phyloP scores from a whole-genome alignment of 192 early-diverging fungal genomes.

The Linnemannia zychae region DNA sequence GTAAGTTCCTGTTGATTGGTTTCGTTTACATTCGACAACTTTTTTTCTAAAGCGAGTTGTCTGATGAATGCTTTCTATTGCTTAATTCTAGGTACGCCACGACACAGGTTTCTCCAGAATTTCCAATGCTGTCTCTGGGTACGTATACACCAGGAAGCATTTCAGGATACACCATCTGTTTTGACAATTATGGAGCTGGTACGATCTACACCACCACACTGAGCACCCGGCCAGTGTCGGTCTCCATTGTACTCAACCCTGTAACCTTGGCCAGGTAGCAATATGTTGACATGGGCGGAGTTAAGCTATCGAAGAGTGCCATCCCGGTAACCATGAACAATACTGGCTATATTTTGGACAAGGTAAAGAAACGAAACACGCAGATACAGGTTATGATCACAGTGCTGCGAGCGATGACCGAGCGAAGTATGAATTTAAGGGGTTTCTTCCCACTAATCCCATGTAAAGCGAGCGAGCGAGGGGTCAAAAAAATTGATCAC shows the following conservation, averaged over 20 bases:
- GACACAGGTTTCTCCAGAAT: not conserved
- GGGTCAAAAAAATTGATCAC: too few species aligned
- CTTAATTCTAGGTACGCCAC: constrained; percentile 6
- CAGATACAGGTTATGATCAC: too few species aligned
- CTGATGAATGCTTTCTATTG: not conserved
- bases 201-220: constrained; percentile 18
- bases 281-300: constrained; percentile 30
- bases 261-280: constrained; percentile 20
- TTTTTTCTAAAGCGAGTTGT: not conserved
- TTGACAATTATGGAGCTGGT: constrained; percentile 23
- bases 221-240: not conserved
- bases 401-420: too few species aligned
- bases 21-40: too few species aligned
- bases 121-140: constrained; percentile 26
- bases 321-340: constrained; percentile 31
- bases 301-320: constrained; percentile 19
- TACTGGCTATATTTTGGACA: constrained; percentile 41
- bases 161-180: constrained; percentile 32
- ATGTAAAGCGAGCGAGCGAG: too few species aligned
- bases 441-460: too few species aligned
- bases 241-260: not conserved
- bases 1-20: constrained; percentile 10
- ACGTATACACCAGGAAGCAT: constrained; percentile 23
- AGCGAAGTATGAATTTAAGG: too few species aligned
- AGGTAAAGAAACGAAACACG: constrained; percentile 3